Conservation (phyloP, 2,329 filamentous ascomycete species). For the Alternaria sp. region DNA sequence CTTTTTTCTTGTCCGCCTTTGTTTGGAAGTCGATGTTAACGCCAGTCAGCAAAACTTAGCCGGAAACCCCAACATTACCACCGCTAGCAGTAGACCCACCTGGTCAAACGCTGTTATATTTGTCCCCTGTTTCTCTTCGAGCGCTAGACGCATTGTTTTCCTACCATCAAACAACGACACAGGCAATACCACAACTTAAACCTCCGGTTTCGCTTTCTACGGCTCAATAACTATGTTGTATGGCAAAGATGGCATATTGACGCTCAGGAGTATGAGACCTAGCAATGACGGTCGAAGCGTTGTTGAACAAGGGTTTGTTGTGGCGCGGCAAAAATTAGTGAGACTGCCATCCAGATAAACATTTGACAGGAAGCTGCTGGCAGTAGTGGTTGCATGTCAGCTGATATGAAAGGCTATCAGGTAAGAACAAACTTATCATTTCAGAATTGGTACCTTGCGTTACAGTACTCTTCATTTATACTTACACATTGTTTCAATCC, state of each 20-base stretch:
- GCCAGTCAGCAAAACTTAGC: neutral
- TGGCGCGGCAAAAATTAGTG: neutral
- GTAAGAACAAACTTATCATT: neutral
- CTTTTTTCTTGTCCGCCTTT: too few species aligned
- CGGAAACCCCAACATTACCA: constrained; percentile 4
- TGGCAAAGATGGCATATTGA: constrained; percentile 1
- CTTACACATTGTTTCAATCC: neutral
- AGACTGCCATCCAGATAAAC: neutral
- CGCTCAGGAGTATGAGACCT: constrained; percentile 5
- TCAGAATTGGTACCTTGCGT: neutral
- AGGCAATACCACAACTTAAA: constrained; percentile 3
- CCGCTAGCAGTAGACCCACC: neutral
- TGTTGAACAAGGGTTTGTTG: neutral
- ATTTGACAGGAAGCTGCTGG: neutral
- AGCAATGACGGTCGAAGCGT: neutral
- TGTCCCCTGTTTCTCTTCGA: neutral
- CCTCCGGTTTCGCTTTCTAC: constrained; percentile 6
- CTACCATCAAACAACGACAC: constrained; percentile 4
- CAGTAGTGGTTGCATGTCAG: neutral
- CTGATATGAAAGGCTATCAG: neutral
- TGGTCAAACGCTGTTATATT: constrained; percentile 3
- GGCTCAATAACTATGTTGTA: constrained; percentile 3
- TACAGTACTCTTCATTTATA: neutral
- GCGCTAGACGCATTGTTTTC: constrained; percentile 1
- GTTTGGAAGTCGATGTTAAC: too few species aligned